A percentile compares a stretch with the other conserved stretches of the same genome.
Evolutionary conservation across 768 basidiomycete species (phyloP).

Genomic region (Suillus alpinus): DNA sequence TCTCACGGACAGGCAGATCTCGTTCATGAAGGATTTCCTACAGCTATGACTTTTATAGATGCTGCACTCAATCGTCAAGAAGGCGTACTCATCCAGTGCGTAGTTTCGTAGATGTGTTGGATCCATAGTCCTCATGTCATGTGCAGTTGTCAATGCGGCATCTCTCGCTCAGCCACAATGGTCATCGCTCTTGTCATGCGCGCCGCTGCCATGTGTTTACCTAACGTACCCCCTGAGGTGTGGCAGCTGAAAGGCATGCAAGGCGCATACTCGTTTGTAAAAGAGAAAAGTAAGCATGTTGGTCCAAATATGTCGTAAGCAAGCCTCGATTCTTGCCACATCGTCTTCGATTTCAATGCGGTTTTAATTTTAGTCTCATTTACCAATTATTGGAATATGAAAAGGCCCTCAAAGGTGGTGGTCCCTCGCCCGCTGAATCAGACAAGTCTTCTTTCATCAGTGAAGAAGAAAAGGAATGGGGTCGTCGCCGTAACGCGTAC

Average conservation of each 20-base stretch:
- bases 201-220: constrained; percentile 69
- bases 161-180: constrained; percentile 87
- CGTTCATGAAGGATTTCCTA: constrained; percentile 72
- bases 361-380: constrained; percentile 60
- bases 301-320: constrained; percentile 96
- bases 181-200: constrained; percentile 93
- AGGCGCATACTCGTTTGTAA: constrained; percentile 85
- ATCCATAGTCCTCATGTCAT: constrained; percentile 13
- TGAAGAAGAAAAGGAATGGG: constrained; percentile 81
- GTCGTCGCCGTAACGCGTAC: constrained; percentile 58
- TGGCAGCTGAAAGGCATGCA: constrained; percentile 87
- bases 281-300: constrained; percentile 82
- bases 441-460: constrained; percentile 51
- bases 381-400: constrained; percentile 94
- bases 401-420: constrained; percentile 57
- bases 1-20: constrained; percentile 93
- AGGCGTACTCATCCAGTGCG: constrained; percentile 83
- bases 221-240: constrained; percentile 68
- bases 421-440: constrained; percentile 48
- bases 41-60: constrained; percentile 81
- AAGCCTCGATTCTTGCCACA: constrained; percentile 17
- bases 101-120: constrained; percentile 24
- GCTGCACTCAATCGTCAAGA: constrained; percentile 71
- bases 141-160: constrained; percentile 88
- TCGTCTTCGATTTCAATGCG: constrained; percentile 20